Conservation (phyloP, 768 basidiomycete genomes). For the Tephrocybe rancida region DNA sequence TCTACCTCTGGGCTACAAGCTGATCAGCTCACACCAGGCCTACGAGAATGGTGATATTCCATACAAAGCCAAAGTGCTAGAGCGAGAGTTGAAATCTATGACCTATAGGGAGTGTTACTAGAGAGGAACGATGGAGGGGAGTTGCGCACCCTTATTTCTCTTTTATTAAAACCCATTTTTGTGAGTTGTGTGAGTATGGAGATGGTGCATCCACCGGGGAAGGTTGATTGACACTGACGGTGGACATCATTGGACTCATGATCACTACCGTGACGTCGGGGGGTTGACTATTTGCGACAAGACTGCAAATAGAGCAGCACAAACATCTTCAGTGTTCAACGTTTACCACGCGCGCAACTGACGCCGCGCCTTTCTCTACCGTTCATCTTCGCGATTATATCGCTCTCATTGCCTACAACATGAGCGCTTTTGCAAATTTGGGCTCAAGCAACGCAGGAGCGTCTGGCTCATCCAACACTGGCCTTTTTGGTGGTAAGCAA, state of each 20-base stretch:
- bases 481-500: slow-evolving; percentile 24
- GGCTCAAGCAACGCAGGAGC: slow-evolving; percentile 10
- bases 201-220: neutral
- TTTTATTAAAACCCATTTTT: neutral
- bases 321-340: too few relatives aligned
- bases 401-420: neutral
- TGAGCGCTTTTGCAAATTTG: slow-evolving; percentile 21
- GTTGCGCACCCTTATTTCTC: neutral
- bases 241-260: too few relatives aligned
- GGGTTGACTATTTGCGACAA: too few relatives aligned
- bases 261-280: too few relatives aligned
- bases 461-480: slow-evolving; percentile 15
- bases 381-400: neutral
- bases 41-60: neutral
- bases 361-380: slow-evolving; percentile 8
- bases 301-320: too few relatives aligned
- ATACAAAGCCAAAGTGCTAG: slow-evolving; percentile 9
- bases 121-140: neutral
- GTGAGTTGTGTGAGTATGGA: neutral
- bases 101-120: neutral
- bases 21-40: neutral
- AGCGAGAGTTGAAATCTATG: slow-evolving; percentile 5
- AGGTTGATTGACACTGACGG: too few relatives aligned
- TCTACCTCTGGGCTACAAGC: slow-evolving; percentile 9
- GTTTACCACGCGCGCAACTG: too few relatives aligned